Evolutionary conservation across 441 rosid genomes (phyloP).

Genomic region (Adansonia grandidieri): DNA sequence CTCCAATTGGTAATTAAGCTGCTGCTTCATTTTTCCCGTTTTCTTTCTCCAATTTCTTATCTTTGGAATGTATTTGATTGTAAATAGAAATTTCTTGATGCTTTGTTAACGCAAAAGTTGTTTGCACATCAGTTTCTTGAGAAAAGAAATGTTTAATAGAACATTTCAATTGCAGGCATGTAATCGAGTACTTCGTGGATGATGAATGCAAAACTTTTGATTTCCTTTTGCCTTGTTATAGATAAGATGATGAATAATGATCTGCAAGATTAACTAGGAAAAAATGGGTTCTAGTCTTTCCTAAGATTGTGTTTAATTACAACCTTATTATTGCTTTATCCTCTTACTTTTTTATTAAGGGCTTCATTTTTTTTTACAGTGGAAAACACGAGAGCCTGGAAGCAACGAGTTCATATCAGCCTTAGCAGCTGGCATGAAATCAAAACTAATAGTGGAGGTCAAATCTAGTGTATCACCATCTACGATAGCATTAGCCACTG

Average conservation of each 20-base stretch:
- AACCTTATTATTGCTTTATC: not conserved
- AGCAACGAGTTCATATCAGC: slow-evolving; percentile 57
- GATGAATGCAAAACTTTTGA: not conserved
- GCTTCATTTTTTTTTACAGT: not conserved
- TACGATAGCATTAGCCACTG: slow-evolving; percentile 53
- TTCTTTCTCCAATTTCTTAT: not conserved
- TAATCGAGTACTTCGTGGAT: not conserved
- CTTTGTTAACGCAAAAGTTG: not conserved
- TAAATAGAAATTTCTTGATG: slow-evolving; percentile 5
- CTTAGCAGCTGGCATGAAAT: slow-evolving; percentile 49
- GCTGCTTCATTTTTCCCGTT: not conserved
- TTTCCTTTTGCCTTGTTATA: not conserved
- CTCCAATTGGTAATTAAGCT: slow-evolving; percentile 38
- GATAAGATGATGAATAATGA: not conserved
- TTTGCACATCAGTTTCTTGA: not conserved
- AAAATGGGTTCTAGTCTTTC: not conserved
- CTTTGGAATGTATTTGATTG: not conserved
- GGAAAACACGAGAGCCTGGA: slow-evolving; percentile 41
- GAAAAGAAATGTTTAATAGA: not conserved
- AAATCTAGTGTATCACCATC: slow-evolving; percentile 44
- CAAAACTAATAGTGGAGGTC: slow-evolving; percentile 54
- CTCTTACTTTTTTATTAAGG: not conserved
- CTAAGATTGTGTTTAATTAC: not conserved
- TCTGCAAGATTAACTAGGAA: not conserved
- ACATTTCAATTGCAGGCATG: no score